Evolutionary conservation across 768 basidiomycete genomes (phyloP), one percentile per base, ranked within the genome.

Genomic region (Pulveroboletus sp.): DNA sequence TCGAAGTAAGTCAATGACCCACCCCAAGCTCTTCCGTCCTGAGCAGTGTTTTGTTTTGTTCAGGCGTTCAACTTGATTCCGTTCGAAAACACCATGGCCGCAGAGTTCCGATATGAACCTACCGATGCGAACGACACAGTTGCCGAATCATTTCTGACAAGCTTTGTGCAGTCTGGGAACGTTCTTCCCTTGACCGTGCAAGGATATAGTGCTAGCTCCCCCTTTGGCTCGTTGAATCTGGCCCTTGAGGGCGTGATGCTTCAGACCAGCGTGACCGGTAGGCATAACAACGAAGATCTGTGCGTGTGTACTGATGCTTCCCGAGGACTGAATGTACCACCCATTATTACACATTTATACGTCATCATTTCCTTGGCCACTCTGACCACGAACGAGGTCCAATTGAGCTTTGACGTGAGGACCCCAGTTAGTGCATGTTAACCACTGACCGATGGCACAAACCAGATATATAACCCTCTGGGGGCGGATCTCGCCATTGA

Each of bases 21-120:
- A 28, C 5, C 35, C 24, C 5, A 17, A 11, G 14, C 4, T 38
- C 4, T 38, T 32, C 8, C 41, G 4, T 6, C 8, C 18, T 53
- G n/a, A 31, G 35, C 50, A 11, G 21, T 8, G 21, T 21, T 21
- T 4, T 21, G 27, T 37, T 55, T 42, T 43, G 17, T 37, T 17
- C 51, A 84, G 83, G 57, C 71, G 14, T 81, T 86, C 52, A 57
- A 80, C 53, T 70, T 87, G 38, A 65, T 73, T 17, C 84, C 85
- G 4, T 84, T 84, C 39, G 60, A 70, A 39, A 84, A 86, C 54
- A 60, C 57, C 2, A 59, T 81, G 21, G 45, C 71, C 0, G 71
- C 82, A 3, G 82, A 86, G 58, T 87, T 89, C 71, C 83, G 76
- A 51, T 89, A 89, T 57, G 69, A 75, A 55, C 85, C 86, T 1